Base-by-base conservation (phyloP, 2,329 filamentous ascomycete genomes). In the Colletotrichum lini region DNA sequence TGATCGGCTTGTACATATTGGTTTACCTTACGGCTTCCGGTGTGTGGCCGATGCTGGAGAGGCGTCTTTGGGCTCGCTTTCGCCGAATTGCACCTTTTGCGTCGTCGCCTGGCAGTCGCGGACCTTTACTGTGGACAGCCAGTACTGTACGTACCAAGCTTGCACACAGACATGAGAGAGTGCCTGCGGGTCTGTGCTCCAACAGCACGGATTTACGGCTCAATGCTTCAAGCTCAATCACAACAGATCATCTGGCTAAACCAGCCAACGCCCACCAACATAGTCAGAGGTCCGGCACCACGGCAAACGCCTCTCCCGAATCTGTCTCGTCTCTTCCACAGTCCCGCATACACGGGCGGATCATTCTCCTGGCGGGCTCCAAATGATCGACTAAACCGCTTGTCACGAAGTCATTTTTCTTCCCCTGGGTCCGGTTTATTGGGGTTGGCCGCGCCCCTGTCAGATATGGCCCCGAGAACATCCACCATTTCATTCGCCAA, bases 241-340 rank as follows among this genome's bases (percentile, higher is more conserved):
- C 40, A 47, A 67, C 67, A 26, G 50, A 67, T 67, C 47, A n/a
- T 5, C 61, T 70, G 52, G 57, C 64, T 57, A 57, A 57, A 71
- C 52, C 53, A 47, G 12, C 42, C 30, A 42, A 66, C 21, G 44
- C 18, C 49, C 47, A 70, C 42, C 47, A 49, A 30, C 56, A n/a
- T 26, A 12, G 18, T 47, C 64, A 23, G 49, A 10, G 10, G 7
- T 26, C 54, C 68, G 68, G 64, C 57, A 62, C 40, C 57, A 58
- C 68, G 45, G 68, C 68, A 57, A 57, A 59, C 49, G 40, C 7
- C 10, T 18, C 42, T 18, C 56, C 63, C 49, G 57, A 56, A 45
- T 70, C 21, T 38, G 50, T 58, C 54, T 66, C 67, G 56, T 62
- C 50, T 16, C 47, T 42, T 62, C 38, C 60, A 44, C 45, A 26